A percentile compares a stretch with the other conserved stretches of the same genome.
Evolutionary conservation across 1,284 basidiomycete species (phyloP).

Genomic region (Moniliella sp.): DNA sequence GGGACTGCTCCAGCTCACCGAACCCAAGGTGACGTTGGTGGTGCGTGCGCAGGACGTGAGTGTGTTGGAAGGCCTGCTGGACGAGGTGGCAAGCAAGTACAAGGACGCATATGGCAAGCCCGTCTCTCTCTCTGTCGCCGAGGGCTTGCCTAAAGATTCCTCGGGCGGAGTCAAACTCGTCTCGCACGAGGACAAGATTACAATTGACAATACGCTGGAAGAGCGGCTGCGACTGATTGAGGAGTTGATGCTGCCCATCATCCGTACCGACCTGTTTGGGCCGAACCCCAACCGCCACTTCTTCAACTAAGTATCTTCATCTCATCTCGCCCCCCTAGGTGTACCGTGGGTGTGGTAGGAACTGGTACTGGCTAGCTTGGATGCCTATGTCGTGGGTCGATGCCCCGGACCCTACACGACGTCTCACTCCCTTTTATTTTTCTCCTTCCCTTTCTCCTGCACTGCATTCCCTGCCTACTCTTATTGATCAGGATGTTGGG

Average conservation of each 20-base stretch:
- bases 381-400: too few relatives aligned
- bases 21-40: conserved; percentile 18
- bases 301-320: conserved; percentile 3
- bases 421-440: too few relatives aligned
- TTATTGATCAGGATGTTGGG: too few relatives aligned
- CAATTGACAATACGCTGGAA: conserved; percentile 31
- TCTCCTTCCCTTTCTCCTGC: too few relatives aligned
- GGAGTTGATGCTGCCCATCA: conserved; percentile 32
- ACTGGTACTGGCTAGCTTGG: too few relatives aligned
- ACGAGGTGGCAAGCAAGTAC: conserved; percentile 42
- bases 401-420: too few relatives aligned
- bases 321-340: too few relatives aligned
- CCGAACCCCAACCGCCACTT: conserved; percentile 29
- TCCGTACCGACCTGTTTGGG: conserved; percentile 26
- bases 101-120: conserved; percentile 54
- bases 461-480: too few relatives aligned
- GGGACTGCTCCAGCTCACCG: conserved; percentile 27
- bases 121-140: conserved; percentile 46
- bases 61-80: too few relatives aligned
- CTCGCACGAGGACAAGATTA: conserved; percentile 22
- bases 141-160: conserved; percentile 47
- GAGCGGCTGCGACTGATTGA: conserved; percentile 26
- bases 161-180: conserved; percentile 21
- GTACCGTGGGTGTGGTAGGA: too few relatives aligned
- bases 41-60: conserved; percentile 22